Conservation (phyloP, 371 early-diverging fungal genomes). For the Umbelopsis sp. region DNA sequence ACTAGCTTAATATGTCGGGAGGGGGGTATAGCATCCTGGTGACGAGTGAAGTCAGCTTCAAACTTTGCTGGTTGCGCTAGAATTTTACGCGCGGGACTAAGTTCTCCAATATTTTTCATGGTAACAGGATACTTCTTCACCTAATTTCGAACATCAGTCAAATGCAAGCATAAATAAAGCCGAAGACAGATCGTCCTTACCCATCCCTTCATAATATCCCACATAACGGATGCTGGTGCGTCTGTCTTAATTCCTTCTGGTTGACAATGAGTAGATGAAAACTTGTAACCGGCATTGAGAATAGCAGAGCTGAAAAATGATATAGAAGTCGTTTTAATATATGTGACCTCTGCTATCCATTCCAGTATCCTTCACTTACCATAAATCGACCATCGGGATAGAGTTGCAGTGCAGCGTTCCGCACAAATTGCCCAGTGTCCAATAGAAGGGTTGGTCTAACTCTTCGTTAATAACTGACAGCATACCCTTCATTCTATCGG, state of each 20-base stretch:
- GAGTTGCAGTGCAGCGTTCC: conserved; percentile 72
- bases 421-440: conserved; percentile 68
- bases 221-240: conserved; percentile 89
- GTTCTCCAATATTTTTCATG: conserved; percentile 65
- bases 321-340: too few species aligned
- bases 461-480: conserved; percentile 90
- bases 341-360: too few species aligned
- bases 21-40: conserved; percentile 74
- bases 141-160: conserved; percentile 16
- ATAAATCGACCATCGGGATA: conserved; percentile 44
- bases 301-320: conserved; percentile 77
- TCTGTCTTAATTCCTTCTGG: conserved; percentile 93
- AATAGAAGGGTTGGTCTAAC: conserved; percentile 82
- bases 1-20: conserved; percentile 83
- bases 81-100: conserved; percentile 73
- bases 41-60: conserved; percentile 67
- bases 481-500: conserved; percentile 94
- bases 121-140: conserved; percentile 71
- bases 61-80: conserved; percentile 64
- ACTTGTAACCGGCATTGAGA: conserved; percentile 89
- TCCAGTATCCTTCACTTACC: conserved; percentile 24
- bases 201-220: conserved; percentile 90
- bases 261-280: conserved; percentile 90
- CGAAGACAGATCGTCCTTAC: conserved; percentile 30
- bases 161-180: background rate